These are phyloP conservation scores for Xylaria arbuscula DNA, from an alignment of 2,329 filamentous ascomycete species.

Conservation along the genomic window DNA sequence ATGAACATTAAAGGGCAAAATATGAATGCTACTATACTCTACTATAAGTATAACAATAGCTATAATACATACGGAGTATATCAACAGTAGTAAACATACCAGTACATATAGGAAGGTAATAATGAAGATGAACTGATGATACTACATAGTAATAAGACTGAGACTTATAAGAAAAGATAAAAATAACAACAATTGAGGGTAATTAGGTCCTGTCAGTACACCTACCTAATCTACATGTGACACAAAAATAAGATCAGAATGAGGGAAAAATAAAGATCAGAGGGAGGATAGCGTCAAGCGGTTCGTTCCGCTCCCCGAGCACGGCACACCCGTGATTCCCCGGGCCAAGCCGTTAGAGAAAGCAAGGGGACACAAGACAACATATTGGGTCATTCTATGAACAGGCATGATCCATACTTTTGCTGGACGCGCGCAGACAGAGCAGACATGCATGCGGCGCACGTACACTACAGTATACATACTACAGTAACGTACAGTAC, in stretches of 20 bases:
- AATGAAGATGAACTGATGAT: not conserved
- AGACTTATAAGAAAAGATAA: not conserved
- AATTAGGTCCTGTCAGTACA: not conserved
- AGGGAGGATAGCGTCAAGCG: conserved; percentile 11
- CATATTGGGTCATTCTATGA: not conserved
- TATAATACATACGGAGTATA: not conserved
- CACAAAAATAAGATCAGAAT: not conserved
- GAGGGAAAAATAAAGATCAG: not conserved
- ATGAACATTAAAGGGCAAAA: conserved; percentile 1
- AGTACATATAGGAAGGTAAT: not conserved
- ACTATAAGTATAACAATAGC: not conserved
- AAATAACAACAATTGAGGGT: conserved; percentile 1
- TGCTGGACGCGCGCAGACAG: not conserved
- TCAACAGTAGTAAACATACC: not conserved
- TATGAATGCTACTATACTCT: not conserved
- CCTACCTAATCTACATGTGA: not conserved
- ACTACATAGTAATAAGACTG: not conserved
- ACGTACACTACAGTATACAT: conserved; percentile 3
- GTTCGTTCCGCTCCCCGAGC: conserved; percentile 29
- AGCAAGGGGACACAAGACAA: not conserved
- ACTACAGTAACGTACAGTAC: too few relatives aligned
- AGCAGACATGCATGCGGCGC: conserved; percentile 1
- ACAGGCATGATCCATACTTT: conserved; percentile 19
- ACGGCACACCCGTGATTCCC: conserved; percentile 28
- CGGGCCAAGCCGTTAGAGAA: conserved; percentile 31